Base-by-base conservation (phyloP, 352 stramenopile genomes). In the Blastocystis sp. region DNA sequence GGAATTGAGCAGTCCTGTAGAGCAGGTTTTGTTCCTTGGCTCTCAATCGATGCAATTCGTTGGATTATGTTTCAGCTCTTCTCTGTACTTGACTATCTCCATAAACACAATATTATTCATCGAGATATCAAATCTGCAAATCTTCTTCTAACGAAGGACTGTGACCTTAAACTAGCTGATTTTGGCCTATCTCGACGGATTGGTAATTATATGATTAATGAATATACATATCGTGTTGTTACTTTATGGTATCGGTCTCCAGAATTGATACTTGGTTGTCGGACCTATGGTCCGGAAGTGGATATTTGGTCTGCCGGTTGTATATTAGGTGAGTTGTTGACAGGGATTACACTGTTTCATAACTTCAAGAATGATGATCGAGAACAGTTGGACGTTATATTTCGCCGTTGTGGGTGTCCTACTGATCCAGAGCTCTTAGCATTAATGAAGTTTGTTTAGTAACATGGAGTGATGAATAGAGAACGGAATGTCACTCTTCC, bases 291-390 rank as follows among this genome's bases (percentile, higher is more conserved):
- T 19, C 96, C 95, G 1, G 93, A 94, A 0, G 93, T 99, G 0
- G 97, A 99, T 90, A 96, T 98, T 92, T 99, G 97, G 97, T 97
- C 94, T 0, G 93, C 94, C 54, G 96, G 96, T 17, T 98, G 95
- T 82, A 98, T 98, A 89, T 98, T 98, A 90, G 95, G 94, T 0
- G 97, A 99, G 92, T 93, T 99, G 33, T 90, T 99, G 70, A 92
- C 94, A 19, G 94, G 96, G 27, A 90, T 95, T 97, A 91, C 94
- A 95, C 19, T 92, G 98, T 37, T 94, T 98, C 89, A 92, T 95
- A 62, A n/a, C 0, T 30, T 58, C 68, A 96, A 96, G 53, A 91
- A 95, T 76, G 94, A 94, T 35, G 97, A 99, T 90, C 91, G 98
- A 24, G 95, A 98, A 80, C 95, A 98, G 92, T 95, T 98, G 89